Base-by-base conservation (phyloP, 2,329 filamentous ascomycete species). In the Alternaria infectoria region DNA sequence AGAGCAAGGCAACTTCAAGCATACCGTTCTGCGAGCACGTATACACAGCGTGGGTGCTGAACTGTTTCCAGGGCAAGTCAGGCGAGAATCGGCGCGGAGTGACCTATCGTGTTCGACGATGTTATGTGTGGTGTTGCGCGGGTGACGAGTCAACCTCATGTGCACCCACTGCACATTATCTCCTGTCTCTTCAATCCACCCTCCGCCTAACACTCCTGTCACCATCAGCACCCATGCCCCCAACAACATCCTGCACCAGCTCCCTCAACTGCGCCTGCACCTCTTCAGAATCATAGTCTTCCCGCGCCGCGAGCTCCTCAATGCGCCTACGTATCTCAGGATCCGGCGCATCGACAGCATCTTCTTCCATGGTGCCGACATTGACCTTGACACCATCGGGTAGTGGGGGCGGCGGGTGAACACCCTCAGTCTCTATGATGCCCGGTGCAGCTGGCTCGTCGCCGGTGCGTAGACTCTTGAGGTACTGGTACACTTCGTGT, bases 311-410 rank as follows among this genome's bases (percentile, higher is more conserved):
- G 63, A 99, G 82, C 80, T 97, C 91, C 74, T 98, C 93, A 75
- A 99, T 98, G 57, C 92, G 87, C 69, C 91, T 86, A 75, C 91
- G 89, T 69, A 99, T 93, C 69, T 94, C 93, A 2, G 92, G 89
- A 76, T 98, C 93, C 9, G 90, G 87, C 61, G 90, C 88, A 43
- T 85, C 85, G 2, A 83, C 69, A 80, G 79, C 70, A 12, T 78
- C 77, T 54, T 79, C 77, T 44, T 90, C 86, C 84, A 96, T 89
- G 3, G 91, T 91, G 50, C 91, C 91, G 61, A 98, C 81, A 30
- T 91, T 92, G 64, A 99, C 85, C 52, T 88, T 86, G 64, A 98
- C 84, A 26, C 93, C 93, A 46, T 90, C 85, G 0, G 94, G 95
- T 7, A 93, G 82, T 6, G 89, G 86, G 5, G 89, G 90, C 8